Evolutionary conservation across 2,329 filamentous ascomycete genomes (phyloP).

Genomic region (Hyphodiscus sp.): DNA sequence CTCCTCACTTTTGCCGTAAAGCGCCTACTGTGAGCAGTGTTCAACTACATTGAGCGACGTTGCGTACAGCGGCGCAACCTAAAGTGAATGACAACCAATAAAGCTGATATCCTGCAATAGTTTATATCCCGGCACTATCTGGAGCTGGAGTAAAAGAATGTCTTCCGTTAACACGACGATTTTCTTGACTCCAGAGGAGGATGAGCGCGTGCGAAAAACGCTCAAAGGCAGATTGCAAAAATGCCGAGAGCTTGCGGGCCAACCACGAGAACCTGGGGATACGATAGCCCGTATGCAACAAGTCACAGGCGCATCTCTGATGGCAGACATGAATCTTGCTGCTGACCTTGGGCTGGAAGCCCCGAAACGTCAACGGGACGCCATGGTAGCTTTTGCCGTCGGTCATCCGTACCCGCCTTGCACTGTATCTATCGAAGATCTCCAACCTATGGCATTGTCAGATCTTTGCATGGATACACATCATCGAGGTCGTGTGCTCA

Average conservation of each 20-base stretch:
- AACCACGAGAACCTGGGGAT: conserved; percentile 19
- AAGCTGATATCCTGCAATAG: no score
- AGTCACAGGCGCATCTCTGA: conserved; percentile 27
- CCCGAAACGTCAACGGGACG: conserved; percentile 13
- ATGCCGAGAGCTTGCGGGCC: conserved; percentile 18
- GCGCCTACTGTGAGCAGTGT: no score
- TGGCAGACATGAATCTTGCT: conserved; percentile 29
- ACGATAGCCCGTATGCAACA: conserved; percentile 19
- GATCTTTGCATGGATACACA: conserved; percentile 35
- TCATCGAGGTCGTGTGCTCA: conserved; percentile 33
- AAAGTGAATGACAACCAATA: no score
- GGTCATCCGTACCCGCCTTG: conserved; percentile 12
- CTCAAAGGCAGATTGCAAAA: conserved; percentile 20
- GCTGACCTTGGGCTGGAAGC: conserved; percentile 3
- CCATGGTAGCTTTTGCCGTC: conserved; percentile 25
- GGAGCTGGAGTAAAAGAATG: no score
- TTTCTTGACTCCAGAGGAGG: conserved; percentile 30
- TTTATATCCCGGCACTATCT: no score
- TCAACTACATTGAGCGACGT: no score
- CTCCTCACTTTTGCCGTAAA: no score
- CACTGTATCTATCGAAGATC: conserved; percentile 6
- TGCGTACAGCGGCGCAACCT: no score
- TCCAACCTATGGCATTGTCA: conserved; percentile 18
- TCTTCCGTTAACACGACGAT: conserved; percentile 17
- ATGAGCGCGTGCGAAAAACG: conserved; percentile 24